These are phyloP conservation scores for Whalleya microplaca DNA, from an alignment of 2,329 filamentous ascomycete species.

Conservation along the genomic window DNA sequence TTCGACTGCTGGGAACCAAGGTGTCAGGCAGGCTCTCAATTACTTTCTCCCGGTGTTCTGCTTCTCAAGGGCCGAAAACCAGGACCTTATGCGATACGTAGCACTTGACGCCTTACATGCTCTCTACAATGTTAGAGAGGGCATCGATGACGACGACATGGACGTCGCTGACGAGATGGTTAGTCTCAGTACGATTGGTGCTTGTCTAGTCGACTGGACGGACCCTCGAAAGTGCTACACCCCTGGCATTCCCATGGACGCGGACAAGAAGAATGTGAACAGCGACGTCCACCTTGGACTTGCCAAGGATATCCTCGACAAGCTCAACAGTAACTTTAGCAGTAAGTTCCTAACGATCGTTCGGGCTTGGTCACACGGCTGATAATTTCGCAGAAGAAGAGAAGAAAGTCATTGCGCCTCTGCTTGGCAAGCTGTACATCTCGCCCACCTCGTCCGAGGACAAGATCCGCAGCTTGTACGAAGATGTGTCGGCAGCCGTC, in stretches of 20 bases:
- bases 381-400: conserved; percentile 68
- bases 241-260: conserved; percentile 53
- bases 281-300: conserved; percentile 82
- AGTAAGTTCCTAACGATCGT: conserved; percentile 55
- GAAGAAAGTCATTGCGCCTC: conserved; percentile 76
- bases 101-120: conserved; percentile 75
- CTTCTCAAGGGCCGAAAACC: conserved; percentile 81
- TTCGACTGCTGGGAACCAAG: conserved; percentile 76
- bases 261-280: conserved; percentile 66
- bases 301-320: conserved; percentile 76
- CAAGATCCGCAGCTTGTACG: conserved; percentile 61
- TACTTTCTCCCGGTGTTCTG: conserved; percentile 97
- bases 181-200: conserved; percentile 74
- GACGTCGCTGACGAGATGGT: conserved; percentile 80
- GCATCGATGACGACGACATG: conserved; percentile 73
- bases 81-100: conserved; percentile 76
- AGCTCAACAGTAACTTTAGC: conserved; percentile 66
- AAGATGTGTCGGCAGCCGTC: conserved; percentile 63
- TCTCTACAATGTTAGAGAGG: conserved; percentile 73
- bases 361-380: conserved; percentile 3
- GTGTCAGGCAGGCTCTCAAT: conserved; percentile 81
- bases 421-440: conserved; percentile 83
- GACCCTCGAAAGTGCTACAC: conserved; percentile 80
- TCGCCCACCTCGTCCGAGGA: conserved; percentile 66
- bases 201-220: conserved; percentile 91